These are phyloP conservation scores for Eimeria maxima DNA, from an alignment of 169 alveolate species.

Conservation along the genomic window DNA sequence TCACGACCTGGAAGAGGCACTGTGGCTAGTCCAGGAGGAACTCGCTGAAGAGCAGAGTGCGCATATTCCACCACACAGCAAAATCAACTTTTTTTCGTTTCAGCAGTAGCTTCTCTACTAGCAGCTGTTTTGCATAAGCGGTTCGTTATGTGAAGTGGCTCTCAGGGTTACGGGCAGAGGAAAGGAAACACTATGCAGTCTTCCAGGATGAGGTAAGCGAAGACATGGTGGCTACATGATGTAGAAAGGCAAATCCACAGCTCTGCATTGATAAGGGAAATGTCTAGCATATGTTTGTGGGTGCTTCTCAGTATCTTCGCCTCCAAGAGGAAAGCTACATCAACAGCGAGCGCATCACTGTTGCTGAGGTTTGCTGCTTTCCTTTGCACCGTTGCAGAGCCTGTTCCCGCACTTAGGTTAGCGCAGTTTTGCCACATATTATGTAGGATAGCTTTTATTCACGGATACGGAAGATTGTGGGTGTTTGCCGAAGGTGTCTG, in stretches of 20 bases:
- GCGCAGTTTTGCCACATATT: background rate
- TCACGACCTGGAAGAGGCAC: conserved; percentile 54
- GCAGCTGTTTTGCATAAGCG: background rate
- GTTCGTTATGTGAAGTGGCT: background rate
- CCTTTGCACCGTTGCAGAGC: background rate
- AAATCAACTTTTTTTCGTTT: background rate
- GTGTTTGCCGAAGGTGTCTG: conserved; percentile 34
- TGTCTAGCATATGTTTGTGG: background rate
- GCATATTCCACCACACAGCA: background rate
- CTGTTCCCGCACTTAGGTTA: background rate
- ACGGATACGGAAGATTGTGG: background rate
- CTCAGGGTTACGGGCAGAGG: conserved; percentile 64
- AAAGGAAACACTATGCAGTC: conserved; percentile 37
- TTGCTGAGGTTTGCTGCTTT: conserved; percentile 64
- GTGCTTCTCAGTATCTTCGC: conserved; percentile 65
- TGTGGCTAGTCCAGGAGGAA: conserved; percentile 74
- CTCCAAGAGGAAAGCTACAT: conserved; percentile 68
- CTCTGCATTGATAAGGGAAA: background rate
- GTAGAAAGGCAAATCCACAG: background rate
- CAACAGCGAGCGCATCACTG: conserved; percentile 67
- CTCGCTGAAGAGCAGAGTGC: conserved; percentile 63
- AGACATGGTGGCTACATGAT: background rate
- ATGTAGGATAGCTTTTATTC: background rate
- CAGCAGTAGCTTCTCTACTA: background rate
- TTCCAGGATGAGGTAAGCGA: conserved; percentile 67